Percentiles rank a stretch among this genome's conserved stretches.
These are phyloP conservation scores for Fusarium keratoplasticum DNA, from an alignment of 2,329 filamentous ascomycete genomes.

Conservation along the genomic window DNA sequence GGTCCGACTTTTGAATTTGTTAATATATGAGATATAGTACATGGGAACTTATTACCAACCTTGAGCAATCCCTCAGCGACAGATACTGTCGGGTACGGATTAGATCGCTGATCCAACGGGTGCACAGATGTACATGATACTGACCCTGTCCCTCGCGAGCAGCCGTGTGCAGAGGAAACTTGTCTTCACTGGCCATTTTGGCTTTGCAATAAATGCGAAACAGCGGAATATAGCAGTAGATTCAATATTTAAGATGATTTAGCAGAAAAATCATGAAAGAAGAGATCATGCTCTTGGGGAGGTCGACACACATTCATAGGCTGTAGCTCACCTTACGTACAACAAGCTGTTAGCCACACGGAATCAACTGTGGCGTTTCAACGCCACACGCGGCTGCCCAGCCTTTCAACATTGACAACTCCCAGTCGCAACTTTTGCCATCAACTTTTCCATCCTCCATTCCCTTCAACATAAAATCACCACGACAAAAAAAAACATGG, in stretches of 20 bases:
- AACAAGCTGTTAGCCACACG: constrained; percentile 15
- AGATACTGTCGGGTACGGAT: constrained; percentile 60
- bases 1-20: constrained; percentile 71
- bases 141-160: constrained; percentile 86
- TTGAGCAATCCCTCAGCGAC: constrained; percentile 73
- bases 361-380: constrained; percentile 27
- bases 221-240: neutral
- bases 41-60: constrained; percentile 12
- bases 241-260: neutral
- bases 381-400: constrained; percentile 49
- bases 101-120: constrained; percentile 9
- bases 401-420: constrained; percentile 30
- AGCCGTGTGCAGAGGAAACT: constrained; percentile 88
- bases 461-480: constrained; percentile 7
- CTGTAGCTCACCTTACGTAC: constrained; percentile 19
- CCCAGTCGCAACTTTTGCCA: constrained; percentile 33
- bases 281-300: constrained; percentile 5
- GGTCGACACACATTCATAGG: neutral
- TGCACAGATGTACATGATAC: constrained; percentile 38
- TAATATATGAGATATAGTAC: neutral
- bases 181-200: constrained; percentile 58
- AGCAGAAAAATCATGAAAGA: neutral
- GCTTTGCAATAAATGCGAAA: neutral
- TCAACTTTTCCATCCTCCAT: constrained; percentile 35
- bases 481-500: constrained; percentile 44